Base-by-base conservation (phyloP, 345 rosid genomes). In the Eucalyptus fibrosa region DNA sequence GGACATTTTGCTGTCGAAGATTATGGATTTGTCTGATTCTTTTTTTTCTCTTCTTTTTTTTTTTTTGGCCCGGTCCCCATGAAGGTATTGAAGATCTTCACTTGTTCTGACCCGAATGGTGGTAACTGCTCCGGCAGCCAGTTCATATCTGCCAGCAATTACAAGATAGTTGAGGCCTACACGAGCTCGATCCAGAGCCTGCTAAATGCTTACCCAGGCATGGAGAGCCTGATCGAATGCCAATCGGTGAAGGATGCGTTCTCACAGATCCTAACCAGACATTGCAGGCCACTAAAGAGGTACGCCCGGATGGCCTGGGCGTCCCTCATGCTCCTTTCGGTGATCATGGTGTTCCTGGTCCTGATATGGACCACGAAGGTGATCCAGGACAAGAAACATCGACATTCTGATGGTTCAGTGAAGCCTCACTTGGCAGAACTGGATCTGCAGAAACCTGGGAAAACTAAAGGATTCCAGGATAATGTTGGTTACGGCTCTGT, bases 221-320 rank as follows among this genome's bases (percentile, higher is more conserved):
- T 96, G 96, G 94, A 94, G 91, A 93, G 60, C 77, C 91, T 95
- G 6, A 88, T 95, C 32, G 91, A 94, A 62, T 96, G 98, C 62
- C 93, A 93, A 88, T 90, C 88, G 16, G 96, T 95, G 90, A 93
- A 93, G 91, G 91, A 90, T 59, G 96, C 96, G 14, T 93, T 96
- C 88, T 91, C 96, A 4, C 92, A 87, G 86, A 95, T 96, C 87
- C 93, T 95, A 16, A 12, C 42, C 40, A 50, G 87, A 10, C 97
- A 96, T 88, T 96, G 98, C 88, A 90, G 87, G 21, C 97, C 97
- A 9, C 81, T 94, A 92, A 94, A 93, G 92, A 91, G 90, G 88
- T 90, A 90, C 14, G 93, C 88, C 26, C 91, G 81, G 56, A 89
- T 93, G 93, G 93, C 88, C 21, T 96, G 98, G 97, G 92, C 91